These are phyloP conservation scores for Fraxinus velutina DNA, from an alignment of 305 asterid species.

Conservation along the genomic window DNA sequence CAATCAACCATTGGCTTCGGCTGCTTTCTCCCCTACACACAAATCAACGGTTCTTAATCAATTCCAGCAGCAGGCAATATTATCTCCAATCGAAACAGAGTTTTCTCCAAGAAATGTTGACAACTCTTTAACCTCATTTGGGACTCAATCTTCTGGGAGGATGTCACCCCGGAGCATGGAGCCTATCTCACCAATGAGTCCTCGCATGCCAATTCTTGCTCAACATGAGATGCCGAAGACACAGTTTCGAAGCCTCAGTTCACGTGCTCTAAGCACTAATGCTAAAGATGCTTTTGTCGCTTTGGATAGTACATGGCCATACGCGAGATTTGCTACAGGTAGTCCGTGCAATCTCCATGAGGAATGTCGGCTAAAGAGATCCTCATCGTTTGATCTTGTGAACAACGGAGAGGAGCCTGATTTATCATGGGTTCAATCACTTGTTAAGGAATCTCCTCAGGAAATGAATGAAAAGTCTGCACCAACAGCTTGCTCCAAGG, in stretches of 20 bases:
- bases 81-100: slow-evolving; percentile 59
- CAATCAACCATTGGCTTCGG: slow-evolving; percentile 33
- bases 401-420: slow-evolving; percentile 72
- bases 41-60: slow-evolving; percentile 57
- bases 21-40: slow-evolving; percentile 58
- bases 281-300: slow-evolving; percentile 46
- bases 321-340: slow-evolving; percentile 58
- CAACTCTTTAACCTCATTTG: slow-evolving; percentile 49
- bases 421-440: slow-evolving; percentile 83
- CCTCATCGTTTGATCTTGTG: slow-evolving; percentile 59
- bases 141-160: slow-evolving; percentile 58
- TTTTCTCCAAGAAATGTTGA: slow-evolving; percentile 56
- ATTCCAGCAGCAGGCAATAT: slow-evolving; percentile 67
- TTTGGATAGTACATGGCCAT: slow-evolving; percentile 45
- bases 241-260: slow-evolving; percentile 66
- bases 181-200: slow-evolving; percentile 67
- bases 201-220: slow-evolving; percentile 57
- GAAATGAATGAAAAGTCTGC: slow-evolving; percentile 48
- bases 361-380: slow-evolving; percentile 47
- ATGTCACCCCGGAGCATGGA: slow-evolving; percentile 70
- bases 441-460: slow-evolving; percentile 70
- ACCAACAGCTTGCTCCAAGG: slow-evolving; percentile 30
- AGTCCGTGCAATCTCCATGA: slow-evolving; percentile 23
- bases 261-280: slow-evolving; percentile 57
- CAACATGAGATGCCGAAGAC: slow-evolving; percentile 58